Evolutionary conservation across 2,329 filamentous ascomycete species (phyloP), one percentile per base, ranked within the genome.

Genomic region (Colletotrichum spaethianum): DNA sequence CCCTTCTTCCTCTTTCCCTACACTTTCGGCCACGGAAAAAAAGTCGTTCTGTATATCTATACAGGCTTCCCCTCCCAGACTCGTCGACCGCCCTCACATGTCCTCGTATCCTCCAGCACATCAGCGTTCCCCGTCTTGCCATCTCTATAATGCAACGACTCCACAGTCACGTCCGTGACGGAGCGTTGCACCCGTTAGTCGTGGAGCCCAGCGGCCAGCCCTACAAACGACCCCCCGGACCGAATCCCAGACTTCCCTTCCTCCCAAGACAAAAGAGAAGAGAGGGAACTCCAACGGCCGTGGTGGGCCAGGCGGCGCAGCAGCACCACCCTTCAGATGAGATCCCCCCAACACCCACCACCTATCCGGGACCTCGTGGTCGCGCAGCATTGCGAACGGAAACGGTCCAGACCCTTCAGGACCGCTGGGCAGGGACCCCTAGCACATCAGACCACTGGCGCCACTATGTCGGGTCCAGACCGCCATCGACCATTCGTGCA

Each of bases 391-490:
- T 62, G 33, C 12, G 36, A 36, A 46, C 18, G 28, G 33, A 56
- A 31, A 59, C 5, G 65, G 63, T 72, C 69, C 60, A 69, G 69
- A 59, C 65, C 69, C 40, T 53, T 69, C 63, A 57, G 69, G 69
- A 57, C 65, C 38, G 31, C 64, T 69, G 63, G 59, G 59, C 69
- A 72, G 59, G 59, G 65, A 60, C 57, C 69, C 69, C 69, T n/a
- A 44, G 69, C 46, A 44, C 53, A 60, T 69, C 69, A 72, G 59
- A 63, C 65, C 65, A 69, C 53, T 26, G 36, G 53, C 44, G 38
- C 69, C 65, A 72, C 50, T 33, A n/a, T 59, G 69, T 44, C 31
- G 65, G 69, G 65, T 63, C 69, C 52, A 63, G 69, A 72, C 69
- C 65, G n/a, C 65, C 55, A 72, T 72, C 57, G 65, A 72, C 69